Percentiles rank a stretch among this genome's conserved stretches.
phyloP scores from a whole-genome alignment of 768 basidiomycete genomes.

The Lentinula boryana region DNA sequence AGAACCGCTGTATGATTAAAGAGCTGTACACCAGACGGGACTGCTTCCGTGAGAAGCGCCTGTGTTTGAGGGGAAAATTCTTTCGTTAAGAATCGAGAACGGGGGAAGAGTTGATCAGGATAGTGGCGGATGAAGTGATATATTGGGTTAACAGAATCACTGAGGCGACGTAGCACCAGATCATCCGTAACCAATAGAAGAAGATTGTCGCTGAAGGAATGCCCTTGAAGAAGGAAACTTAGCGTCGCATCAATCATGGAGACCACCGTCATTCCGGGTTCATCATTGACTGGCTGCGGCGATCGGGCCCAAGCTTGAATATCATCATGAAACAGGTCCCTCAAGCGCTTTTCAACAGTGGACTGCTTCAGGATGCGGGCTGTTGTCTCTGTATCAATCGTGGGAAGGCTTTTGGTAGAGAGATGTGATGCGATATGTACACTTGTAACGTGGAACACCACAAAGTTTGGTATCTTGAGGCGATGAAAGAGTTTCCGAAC shows the following conservation, averaged over 20 bases:
- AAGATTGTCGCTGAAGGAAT: background rate
- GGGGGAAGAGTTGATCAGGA: conserved; percentile 9
- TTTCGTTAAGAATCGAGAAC: conserved; percentile 7
- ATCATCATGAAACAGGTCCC: background rate
- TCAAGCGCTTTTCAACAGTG: background rate
- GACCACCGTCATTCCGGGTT: conserved; percentile 1
- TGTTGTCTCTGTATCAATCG: background rate
- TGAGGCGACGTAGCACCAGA: background rate
- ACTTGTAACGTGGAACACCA: background rate
- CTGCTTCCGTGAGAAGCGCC: conserved; percentile 2
- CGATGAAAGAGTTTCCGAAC: conserved; percentile 5
- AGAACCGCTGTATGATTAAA: conserved; percentile 10
- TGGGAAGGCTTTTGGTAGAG: background rate
- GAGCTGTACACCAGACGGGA: conserved; percentile 6
- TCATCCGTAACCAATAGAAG: conserved; percentile 1
- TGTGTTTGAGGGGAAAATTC: background rate
- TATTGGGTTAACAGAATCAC: background rate
- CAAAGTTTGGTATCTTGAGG: conserved; percentile 5
- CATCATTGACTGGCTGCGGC: too few relatives aligned
- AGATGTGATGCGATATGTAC: background rate
- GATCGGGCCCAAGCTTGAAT: too few relatives aligned
- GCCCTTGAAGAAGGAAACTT: background rate
- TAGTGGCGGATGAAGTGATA: conserved; percentile 1
- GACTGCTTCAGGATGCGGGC: background rate
- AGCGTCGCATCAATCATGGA: conserved; percentile 2